Conservation (phyloP, 768 basidiomycete genomes). For the Phaeotremella fagi region DNA sequence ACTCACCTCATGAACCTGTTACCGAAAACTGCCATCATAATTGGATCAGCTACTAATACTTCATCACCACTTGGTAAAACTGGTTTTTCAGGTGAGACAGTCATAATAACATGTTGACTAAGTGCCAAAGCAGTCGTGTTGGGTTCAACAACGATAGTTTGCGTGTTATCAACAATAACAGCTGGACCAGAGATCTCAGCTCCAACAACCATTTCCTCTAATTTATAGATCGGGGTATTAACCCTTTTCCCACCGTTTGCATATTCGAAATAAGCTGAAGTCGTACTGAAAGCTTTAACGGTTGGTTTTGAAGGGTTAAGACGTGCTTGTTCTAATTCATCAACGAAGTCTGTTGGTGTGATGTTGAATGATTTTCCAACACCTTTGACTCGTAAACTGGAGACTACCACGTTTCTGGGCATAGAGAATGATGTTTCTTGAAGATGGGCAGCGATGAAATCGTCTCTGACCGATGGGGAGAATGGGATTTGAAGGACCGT, state of each 20-base stretch:
- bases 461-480: conserved; percentile 6
- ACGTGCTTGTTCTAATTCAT: conserved; percentile 7
- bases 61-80: neutral
- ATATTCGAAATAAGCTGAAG: conserved; percentile 23
- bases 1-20: conserved; percentile 22
- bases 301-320: neutral
- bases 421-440: conserved; percentile 30
- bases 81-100: neutral
- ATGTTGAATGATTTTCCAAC: conserved; percentile 30
- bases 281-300: conserved; percentile 11
- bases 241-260: conserved; percentile 7
- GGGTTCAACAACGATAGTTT: conserved; percentile 84
- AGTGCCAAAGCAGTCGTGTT: conserved; percentile 6
- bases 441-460: conserved; percentile 26
- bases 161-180: conserved; percentile 89
- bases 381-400: conserved; percentile 26
- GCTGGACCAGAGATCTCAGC: conserved; percentile 68
- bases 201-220: conserved; percentile 59
- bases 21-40: conserved; percentile 19
- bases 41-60: conserved; percentile 12
- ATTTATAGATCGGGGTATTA: conserved; percentile 18
- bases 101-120: conserved; percentile 7
- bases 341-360: conserved; percentile 22
- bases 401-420: conserved; percentile 18
- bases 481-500: conserved; percentile 28